Evolutionary conservation across 1,284 basidiomycete species (phyloP).

Genomic region (Nidula niveotomentosa): DNA sequence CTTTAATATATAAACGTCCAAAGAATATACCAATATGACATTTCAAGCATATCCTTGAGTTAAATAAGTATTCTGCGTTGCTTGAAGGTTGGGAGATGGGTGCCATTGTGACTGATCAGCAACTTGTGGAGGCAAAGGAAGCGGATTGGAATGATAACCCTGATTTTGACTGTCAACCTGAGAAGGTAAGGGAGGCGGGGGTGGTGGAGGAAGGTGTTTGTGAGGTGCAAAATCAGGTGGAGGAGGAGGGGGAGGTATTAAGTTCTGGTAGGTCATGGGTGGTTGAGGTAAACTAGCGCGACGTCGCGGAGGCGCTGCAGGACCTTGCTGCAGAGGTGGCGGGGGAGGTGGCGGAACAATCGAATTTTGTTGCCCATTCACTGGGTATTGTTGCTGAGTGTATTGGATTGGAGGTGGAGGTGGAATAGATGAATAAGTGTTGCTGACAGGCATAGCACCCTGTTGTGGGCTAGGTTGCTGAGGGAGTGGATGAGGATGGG

Average conservation of each 20-base stretch:
- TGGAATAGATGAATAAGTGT: conserved; percentile 13
- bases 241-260: conserved; percentile 23
- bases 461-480: conserved; percentile 16
- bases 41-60: conserved; percentile 11
- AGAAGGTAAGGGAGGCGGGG: conserved; percentile 20
- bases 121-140: too few species aligned
- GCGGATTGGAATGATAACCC: too few species aligned
- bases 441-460: conserved; percentile 14
- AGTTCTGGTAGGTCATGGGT: conserved; percentile 13
- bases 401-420: conserved; percentile 26
- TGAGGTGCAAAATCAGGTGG: conserved; percentile 11
- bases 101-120: conserved; percentile 22
- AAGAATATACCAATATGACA: neutral
- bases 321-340: conserved; percentile 7
- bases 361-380: conserved; percentile 1
- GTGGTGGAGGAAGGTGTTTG: conserved; percentile 15
- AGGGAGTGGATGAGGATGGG: conserved; percentile 29
- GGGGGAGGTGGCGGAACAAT: conserved; percentile 6
- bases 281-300: conserved; percentile 1
- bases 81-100: conserved; percentile 7
- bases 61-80: conserved; percentile 10
- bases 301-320: neutral
- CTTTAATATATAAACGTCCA: neutral
- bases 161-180: conserved; percentile 28
- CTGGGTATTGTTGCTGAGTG: conserved; percentile 9